These are phyloP conservation scores for Tilletiopsis washingtonensis DNA, from an alignment of 1,284 basidiomycete genomes.

Conservation along the genomic window DNA sequence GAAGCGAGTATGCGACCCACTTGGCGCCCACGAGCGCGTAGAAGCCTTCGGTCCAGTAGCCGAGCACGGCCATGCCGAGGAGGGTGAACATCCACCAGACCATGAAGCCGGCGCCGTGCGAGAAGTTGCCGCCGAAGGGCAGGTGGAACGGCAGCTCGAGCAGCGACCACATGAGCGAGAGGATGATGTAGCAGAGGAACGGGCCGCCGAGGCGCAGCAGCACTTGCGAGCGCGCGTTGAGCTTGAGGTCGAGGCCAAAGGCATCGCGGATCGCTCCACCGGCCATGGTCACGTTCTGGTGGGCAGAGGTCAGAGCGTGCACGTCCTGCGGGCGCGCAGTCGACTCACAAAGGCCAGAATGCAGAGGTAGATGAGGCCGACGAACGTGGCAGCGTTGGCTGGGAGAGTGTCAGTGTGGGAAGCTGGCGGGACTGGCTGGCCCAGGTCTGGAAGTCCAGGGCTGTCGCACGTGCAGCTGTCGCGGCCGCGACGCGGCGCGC, in stretches of 20 bases:
- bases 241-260: slow-evolving; percentile 17
- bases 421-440: too few species aligned
- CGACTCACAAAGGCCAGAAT: slow-evolving; percentile 56
- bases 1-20: slow-evolving; percentile 33
- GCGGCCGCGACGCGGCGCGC: too few species aligned
- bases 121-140: slow-evolving; percentile 21
- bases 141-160: slow-evolving; percentile 39
- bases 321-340: too few species aligned
- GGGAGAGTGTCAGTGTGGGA: too few species aligned
- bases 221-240: slow-evolving; percentile 25
- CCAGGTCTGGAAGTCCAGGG: too few species aligned
- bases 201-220: slow-evolving; percentile 29
- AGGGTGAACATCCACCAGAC: slow-evolving; percentile 30
- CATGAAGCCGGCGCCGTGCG: slow-evolving; percentile 42
- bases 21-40: slow-evolving; percentile 27
- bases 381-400: slow-evolving; percentile 63
- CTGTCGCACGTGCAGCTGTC: too few species aligned
- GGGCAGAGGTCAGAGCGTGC: too few species aligned
- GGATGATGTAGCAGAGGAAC: slow-evolving; percentile 21
- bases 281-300: slow-evolving; percentile 36
- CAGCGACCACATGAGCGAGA: slow-evolving; percentile 37
- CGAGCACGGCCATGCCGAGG: slow-evolving; percentile 31
- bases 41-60: slow-evolving; percentile 27
- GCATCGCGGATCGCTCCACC: slow-evolving; percentile 18
- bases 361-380: slow-evolving; percentile 66